Evolutionary conservation across 176 grass and related monocot genomes (phyloP), one percentile per base, ranked within the genome.

Genomic region (Musa schizocarpa): DNA sequence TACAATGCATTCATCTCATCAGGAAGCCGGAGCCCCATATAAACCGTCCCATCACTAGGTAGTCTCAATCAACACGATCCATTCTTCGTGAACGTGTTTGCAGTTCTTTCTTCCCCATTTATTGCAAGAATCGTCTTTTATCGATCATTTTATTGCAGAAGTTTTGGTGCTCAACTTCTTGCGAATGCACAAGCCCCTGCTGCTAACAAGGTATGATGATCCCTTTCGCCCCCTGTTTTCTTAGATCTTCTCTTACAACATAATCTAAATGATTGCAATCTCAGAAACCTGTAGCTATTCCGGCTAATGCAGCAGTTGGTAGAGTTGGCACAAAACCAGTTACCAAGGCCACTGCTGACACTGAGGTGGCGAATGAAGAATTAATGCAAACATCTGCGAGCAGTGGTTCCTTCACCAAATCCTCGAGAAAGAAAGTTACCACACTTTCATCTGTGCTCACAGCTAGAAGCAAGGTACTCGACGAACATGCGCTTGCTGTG

Each of bases 381-480:
- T 72, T 11, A 54, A 79, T 68, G 71, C 68, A 82, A 52, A 27
- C 68, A 20, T 54, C 81, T 67, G 71, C 58, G 21, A 85, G 58
- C 27, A 27, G 34, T 51, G 76, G 85, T 71, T 84, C 82, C 26
- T 64, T 77, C 52, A 59, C 74, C 67, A 90, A 71, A 54, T 57
- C 29, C 51, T 81, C 86, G 9, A 87, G 87, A 81, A 99, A 85
- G 91, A 93, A 91, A 70, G 80, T 91, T 49, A 71, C 87, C 34
- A 89, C 96, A 16, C 83, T 99, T 8, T 92, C 86, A 19, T 89
- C 85, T 2, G 88, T 99, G 52, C 88, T 99, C 34, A 81, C 88
- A 19, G 96, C 91, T 29, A 91, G 96, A 67, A 95, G 91, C 59
- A 99, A 99, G 91, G 94, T 93, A 43, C 34, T 43, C 6, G 34